These are phyloP conservation scores for Parachaetomium inaequale DNA, from an alignment of 495 filamentous ascomycete genomes.

Conservation along the genomic window DNA sequence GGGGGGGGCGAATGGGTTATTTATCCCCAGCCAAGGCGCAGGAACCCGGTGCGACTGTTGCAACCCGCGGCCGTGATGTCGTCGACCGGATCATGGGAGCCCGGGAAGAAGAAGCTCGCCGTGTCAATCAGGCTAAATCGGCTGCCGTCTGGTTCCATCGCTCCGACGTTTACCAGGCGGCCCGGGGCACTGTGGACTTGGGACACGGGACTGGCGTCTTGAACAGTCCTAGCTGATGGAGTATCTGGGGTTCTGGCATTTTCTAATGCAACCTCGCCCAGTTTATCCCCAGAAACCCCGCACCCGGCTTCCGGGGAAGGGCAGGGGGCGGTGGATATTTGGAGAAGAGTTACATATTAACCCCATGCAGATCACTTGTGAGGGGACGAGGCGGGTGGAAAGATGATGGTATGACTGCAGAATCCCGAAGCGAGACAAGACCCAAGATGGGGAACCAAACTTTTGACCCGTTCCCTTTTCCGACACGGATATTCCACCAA, in stretches of 20 bases:
- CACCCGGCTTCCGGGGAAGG: conserved; percentile 14
- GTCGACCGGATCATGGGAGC: neutral
- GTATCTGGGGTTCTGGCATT: conserved; percentile 4
- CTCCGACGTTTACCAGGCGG: conserved; percentile 5
- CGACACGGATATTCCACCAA: neutral
- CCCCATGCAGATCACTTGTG: neutral
- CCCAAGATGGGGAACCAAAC: neutral
- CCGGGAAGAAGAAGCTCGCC: conserved; percentile 18
- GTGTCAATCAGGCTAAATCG: conserved; percentile 27
- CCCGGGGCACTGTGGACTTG: conserved; percentile 5
- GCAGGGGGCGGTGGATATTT: neutral
- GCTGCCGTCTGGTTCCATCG: conserved; percentile 6
- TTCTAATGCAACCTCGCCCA: conserved; percentile 14
- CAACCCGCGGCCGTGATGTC: conserved; percentile 5
- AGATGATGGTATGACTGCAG: neutral
- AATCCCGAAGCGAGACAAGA: neutral
- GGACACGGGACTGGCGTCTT: conserved; percentile 5
- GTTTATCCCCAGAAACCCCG: conserved; percentile 16
- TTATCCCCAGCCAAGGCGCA: conserved; percentile 17
- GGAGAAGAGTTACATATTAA: conserved; percentile 6
- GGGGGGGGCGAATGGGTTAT: neutral
- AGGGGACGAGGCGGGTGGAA: neutral
- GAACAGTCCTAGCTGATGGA: conserved; percentile 20
- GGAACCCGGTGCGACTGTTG: conserved; percentile 20
- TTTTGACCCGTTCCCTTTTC: neutral